These are phyloP conservation scores for Dimocarpus longan DNA, from an alignment of 345 rosid genomes.

Conservation along the genomic window DNA sequence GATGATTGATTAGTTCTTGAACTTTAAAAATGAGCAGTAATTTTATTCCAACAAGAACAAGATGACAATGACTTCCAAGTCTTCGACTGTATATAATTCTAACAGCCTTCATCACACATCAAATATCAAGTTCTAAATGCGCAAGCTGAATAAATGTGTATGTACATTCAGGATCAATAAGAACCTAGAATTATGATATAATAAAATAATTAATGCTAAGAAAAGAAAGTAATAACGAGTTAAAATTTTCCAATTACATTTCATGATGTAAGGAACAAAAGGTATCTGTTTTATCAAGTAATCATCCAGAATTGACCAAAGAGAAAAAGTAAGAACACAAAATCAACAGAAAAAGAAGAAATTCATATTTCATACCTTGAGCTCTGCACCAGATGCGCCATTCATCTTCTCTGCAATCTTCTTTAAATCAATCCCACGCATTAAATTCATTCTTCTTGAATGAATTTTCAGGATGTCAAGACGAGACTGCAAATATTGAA, in stretches of 20 bases:
- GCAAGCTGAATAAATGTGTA: no score
- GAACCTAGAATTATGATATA: not conserved
- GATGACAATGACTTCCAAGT: not conserved
- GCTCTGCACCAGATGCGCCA: constrained; percentile 99
- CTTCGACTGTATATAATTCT: not conserved
- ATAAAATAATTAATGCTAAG: not conserved
- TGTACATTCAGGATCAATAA: not conserved
- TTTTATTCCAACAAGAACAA: not conserved
- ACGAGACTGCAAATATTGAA: constrained; percentile 71
- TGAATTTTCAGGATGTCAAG: constrained; percentile 92
- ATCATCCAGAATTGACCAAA: not conserved
- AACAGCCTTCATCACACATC: no score
- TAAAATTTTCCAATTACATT: not conserved
- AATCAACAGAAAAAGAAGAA: constrained; percentile 5
- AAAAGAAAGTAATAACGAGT: not conserved
- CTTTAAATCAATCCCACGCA: constrained; percentile 98
- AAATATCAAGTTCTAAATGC: no score
- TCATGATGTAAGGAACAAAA: not conserved
- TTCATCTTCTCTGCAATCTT: constrained; percentile 99
- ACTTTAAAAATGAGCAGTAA: not conserved
- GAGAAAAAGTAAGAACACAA: not conserved
- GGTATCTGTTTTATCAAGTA: not conserved
- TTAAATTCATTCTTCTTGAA: constrained; percentile 94
- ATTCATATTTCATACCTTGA: constrained; percentile 60
- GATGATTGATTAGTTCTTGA: not conserved